A percentile compares a stretch with the other conserved stretches of the same genome.
phyloP scores from a whole-genome alignment of 106 monocot genomes.

The Dendrobium nobile region DNA sequence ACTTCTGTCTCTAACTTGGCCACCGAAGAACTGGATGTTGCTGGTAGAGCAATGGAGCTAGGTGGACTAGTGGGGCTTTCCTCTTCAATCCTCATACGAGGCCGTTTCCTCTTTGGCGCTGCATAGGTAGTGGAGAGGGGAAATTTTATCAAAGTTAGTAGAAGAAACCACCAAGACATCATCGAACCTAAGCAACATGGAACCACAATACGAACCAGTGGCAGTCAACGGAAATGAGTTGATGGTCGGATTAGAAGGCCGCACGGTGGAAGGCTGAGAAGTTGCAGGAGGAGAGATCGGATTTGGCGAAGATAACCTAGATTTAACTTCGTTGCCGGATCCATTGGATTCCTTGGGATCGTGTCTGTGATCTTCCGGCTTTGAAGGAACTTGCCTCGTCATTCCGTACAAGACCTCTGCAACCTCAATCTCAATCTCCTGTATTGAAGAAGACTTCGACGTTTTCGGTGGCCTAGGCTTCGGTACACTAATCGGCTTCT shows the following conservation, averaged over 20 bases:
- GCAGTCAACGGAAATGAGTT: conserved; percentile 25
- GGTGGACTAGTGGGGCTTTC: conserved; percentile 32
- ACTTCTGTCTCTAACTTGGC: conserved; percentile 33
- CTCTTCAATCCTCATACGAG: conserved; percentile 55
- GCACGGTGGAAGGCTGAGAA: conserved; percentile 18
- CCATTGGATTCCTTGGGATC: conserved; percentile 56
- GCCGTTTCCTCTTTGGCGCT: conserved; percentile 78
- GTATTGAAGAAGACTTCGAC: conserved; percentile 41
- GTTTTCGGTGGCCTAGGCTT: conserved; percentile 74
- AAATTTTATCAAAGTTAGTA: background rate
- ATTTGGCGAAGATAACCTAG: conserved; percentile 44
- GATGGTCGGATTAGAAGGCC: conserved; percentile 8
- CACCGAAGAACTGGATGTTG: conserved; percentile 5
- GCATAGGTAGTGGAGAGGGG: background rate
- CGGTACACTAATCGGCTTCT: conserved; percentile 42
- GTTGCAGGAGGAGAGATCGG: conserved; percentile 24
- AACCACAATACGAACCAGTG: conserved; percentile 30
- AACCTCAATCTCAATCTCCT: conserved; percentile 87
- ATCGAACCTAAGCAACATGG: background rate
- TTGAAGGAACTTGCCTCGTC: conserved; percentile 62
- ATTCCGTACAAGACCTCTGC: conserved; percentile 91
- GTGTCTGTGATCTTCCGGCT: conserved; percentile 22
- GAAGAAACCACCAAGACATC: background rate
- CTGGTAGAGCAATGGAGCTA: conserved; percentile 1
- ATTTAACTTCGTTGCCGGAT: conserved; percentile 31